phyloP scores from a whole-genome alignment of 768 basidiomycete genomes.

The Mycena vulgaris region DNA sequence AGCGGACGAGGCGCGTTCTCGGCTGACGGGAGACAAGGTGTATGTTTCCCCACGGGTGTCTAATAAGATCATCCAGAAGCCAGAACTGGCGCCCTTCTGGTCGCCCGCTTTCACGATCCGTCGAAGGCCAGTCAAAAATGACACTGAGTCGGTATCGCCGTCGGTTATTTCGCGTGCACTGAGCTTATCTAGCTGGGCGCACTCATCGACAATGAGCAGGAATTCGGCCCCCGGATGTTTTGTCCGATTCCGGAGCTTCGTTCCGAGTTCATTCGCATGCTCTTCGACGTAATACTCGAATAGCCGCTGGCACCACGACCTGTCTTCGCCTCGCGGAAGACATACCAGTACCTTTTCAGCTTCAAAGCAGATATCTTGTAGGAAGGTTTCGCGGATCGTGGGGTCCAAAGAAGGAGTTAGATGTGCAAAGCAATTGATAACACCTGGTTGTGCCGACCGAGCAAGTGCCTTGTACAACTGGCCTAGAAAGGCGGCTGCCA shows the following conservation, averaged over 20 bases:
- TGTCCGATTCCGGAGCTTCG: not conserved
- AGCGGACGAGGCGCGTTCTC: not conserved
- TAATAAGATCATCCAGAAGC: constrained; percentile 3
- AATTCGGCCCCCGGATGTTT: not conserved
- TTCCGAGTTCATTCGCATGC: not conserved
- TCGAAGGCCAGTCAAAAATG: constrained; percentile 2
- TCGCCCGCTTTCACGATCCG: constrained; percentile 15
- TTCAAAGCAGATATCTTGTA: not conserved
- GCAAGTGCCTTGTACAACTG: constrained; percentile 2
- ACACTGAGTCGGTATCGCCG: not conserved
- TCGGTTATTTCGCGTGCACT: not conserved
- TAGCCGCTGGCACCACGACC: not conserved
- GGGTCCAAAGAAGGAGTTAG: not conserved
- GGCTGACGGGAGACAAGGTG: not conserved
- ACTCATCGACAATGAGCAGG: constrained; percentile 15
- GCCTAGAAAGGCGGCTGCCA: constrained; percentile 9
- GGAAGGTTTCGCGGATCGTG: not conserved
- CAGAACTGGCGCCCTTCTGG: not conserved
- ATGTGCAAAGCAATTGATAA: not conserved
- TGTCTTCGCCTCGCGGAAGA: not conserved
- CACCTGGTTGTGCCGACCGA: not conserved
- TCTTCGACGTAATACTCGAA: not conserved
- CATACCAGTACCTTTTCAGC: not conserved
- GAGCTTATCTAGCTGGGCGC: not conserved
- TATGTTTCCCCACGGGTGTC: constrained; percentile 6